Base-by-base conservation (phyloP, 768 basidiomycete genomes). In the Termitomyces sp. region DNA sequence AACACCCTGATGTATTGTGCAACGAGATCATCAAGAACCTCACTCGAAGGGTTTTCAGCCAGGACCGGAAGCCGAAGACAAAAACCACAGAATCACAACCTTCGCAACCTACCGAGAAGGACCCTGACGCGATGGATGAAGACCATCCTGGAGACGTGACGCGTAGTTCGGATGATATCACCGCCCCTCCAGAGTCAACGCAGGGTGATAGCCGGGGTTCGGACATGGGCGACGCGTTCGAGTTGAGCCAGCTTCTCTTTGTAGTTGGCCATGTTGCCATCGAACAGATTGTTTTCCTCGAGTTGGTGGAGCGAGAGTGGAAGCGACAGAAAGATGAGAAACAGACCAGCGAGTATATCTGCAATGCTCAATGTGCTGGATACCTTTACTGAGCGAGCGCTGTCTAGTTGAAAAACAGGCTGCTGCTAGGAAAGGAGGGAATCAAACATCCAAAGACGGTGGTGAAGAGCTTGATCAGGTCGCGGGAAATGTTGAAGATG, bases 401-500 rank as follows among this genome's bases (percentile, higher is more conserved):
- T 12, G 34, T 25, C 1, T 62, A 85, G 86, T 82, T 64, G 89
- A 86, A 49, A 92, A 90, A 66, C 76, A 77, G 11, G 78, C 75
- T 0, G 74, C 71, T 23, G 74, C 66, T 19, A 68, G 65, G 1
- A 70, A 57, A 37, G 48, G 48, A 23, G 68, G 71, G 34, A 65
- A 71, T 62, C 75, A 74, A 27, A 68, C 70, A 8, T 70, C 81
- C 35, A 91, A 85, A 58, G 82, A 84, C 37, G 79, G 75, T 16
- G 95, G 97, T 66, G 97, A 99, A 29, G 50, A 51, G 68, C 84
- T 98, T 0, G 97, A 99, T 62, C 95, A 96, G 64, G 96, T 98
- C 10, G 94, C 90, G 8, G 97, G 97, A 6, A 96, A 95, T 66
- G 94, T 93, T 4, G 97, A 99, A 69, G 97, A 99, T 67, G 97